Evolutionary conservation across 108 stramenopile species (phyloP).

Genomic region (Licmophora abbreviata): DNA sequence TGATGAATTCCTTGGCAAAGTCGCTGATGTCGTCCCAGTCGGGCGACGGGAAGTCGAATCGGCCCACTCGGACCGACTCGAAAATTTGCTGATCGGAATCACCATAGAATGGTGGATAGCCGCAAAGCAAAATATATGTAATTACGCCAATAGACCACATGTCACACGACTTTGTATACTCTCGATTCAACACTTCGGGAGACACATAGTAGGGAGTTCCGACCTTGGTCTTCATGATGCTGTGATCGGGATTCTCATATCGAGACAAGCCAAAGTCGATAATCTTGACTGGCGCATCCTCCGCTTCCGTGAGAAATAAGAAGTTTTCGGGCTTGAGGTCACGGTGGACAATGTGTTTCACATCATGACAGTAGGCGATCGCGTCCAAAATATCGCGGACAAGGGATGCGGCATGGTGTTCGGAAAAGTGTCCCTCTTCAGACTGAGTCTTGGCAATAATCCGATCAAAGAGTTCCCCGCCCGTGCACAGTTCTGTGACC

Average conservation of each 20-base stretch:
- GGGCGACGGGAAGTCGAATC: conserved; percentile 76
- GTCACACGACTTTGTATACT: conserved; percentile 92
- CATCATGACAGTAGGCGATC: conserved; percentile 91
- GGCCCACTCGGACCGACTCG: conserved; percentile 54
- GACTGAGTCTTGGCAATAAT: conserved; percentile 88
- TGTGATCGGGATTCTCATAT: conserved; percentile 57
- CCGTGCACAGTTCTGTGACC: conserved; percentile 33
- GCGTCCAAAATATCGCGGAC: conserved; percentile 87
- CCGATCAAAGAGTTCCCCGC: conserved; percentile 80
- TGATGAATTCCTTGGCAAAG: conserved; percentile 69
- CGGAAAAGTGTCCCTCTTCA: conserved; percentile 89
- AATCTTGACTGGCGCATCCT: conserved; percentile 87
- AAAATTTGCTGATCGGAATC: conserved; percentile 84
- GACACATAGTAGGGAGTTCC: conserved; percentile 92
- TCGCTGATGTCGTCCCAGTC: conserved; percentile 76
- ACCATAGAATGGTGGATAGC: conserved; percentile 97
- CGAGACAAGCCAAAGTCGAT: conserved; percentile 98
- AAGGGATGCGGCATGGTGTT: conserved; percentile 83
- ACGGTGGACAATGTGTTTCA: conserved; percentile 88
- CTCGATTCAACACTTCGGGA: conserved; percentile 68
- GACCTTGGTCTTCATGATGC: conserved; percentile 89
- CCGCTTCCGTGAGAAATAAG: conserved; percentile 72
- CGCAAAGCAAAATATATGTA: conserved; percentile 91
- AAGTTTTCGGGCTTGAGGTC: conserved; percentile 99
- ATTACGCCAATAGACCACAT: conserved; percentile 95